Evolutionary conservation across 2,329 filamentous ascomycete species (phyloP), one percentile per base, ranked within the genome.

Genomic region (Pezicula rhizophila): DNA sequence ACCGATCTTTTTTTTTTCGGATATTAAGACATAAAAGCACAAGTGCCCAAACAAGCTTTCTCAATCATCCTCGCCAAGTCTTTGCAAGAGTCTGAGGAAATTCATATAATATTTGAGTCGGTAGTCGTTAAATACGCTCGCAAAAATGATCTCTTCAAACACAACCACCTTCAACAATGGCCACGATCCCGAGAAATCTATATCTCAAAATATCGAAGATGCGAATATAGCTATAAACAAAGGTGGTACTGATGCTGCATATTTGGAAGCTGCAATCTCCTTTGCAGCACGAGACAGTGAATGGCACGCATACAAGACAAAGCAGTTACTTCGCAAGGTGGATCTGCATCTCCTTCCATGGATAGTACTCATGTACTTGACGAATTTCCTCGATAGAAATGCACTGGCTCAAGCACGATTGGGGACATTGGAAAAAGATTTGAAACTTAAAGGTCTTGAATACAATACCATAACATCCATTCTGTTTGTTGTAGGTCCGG

Each of bases 381-480:
- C 67, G 18, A 66, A 57, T 17, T 62, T 62, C 34, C 54, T 67
- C 31, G 64, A 68, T 42, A 54, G 60, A 38, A 68, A 66, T 41
- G 57, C 59, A 17, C 59, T 65, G 53, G 63, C 62, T 5, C 60
- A 64, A 31, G 64, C 63, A 10, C 62, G 65, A 46, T 55, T 61
- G 10, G 56, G 60, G 25, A 45, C 49, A 12, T 53, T 68, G 7
- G 59, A 66, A 41, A 56, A 60, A 25, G 67, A 70, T 40, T 57
- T 71, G 15, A 60, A 65, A n/a, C 55, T 74, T 46, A 65, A 62
- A 1, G 68, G 67, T 11, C 66, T 64, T 4, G 52, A 59, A 26
- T 60, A 56, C 45, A 60, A 60, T 48, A 54, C 56, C 25, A 52
- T 52, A 10, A 43, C 60, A 6, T 55, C 52, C 15, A 53, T 63